These are phyloP conservation scores for Begonia peltatifolia DNA, from an alignment of 306 rosid genomes.

Conservation along the genomic window DNA sequence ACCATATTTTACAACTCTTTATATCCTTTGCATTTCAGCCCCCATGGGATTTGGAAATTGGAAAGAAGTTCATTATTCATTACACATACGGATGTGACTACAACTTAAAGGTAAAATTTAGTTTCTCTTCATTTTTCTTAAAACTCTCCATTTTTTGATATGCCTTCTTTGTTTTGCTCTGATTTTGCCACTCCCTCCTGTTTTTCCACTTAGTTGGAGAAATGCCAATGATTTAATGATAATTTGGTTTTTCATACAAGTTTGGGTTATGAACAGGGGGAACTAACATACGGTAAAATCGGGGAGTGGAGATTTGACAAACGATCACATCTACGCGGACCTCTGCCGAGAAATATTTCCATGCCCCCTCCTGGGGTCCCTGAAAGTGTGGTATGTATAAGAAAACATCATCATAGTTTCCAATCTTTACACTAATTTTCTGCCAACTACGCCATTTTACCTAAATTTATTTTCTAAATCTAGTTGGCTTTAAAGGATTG, in stretches of 20 bases:
- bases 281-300: conserved; percentile 68
- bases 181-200: background rate
- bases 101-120: conserved; percentile 48
- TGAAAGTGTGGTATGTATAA: conserved; percentile 87
- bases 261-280: conserved; percentile 45
- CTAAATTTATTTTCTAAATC: too few relatives aligned
- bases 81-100: conserved; percentile 91
- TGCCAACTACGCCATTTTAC: too few relatives aligned
- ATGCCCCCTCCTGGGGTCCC: conserved; percentile 96
- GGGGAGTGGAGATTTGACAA: conserved; percentile 99
- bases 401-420: background rate
- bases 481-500: too few relatives aligned
- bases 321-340: conserved; percentile 72
- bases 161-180: background rate
- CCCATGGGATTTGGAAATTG: conserved; percentile 72
- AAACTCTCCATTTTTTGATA: conserved; percentile 1
- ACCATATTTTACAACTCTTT: too few relatives aligned
- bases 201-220: background rate
- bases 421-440: too few relatives aligned
- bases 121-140: background rate
- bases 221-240: background rate
- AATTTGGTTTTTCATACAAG: conserved; percentile 1
- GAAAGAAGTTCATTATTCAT: conserved; percentile 62
- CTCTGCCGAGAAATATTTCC: conserved; percentile 66
- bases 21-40: conserved; percentile 44